A percentile compares a stretch with the other conserved stretches of the same genome.
phyloP scores from a whole-genome alignment of 2,329 filamentous ascomycete genomes.

The Ramularia endophylla region DNA sequence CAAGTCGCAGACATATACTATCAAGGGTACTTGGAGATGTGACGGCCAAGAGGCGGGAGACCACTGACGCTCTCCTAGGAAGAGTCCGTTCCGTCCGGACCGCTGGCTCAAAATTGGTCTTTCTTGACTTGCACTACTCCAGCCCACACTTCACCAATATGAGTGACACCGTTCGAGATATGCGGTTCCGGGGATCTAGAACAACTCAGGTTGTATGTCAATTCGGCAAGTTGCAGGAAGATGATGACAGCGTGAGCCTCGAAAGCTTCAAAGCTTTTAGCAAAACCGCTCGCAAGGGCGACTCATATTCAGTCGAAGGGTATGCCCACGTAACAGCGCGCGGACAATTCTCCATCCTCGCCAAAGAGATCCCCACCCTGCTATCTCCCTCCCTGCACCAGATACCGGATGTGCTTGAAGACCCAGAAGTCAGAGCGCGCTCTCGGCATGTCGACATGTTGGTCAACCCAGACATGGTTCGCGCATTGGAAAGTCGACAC shows the following conservation, averaged over 20 bases:
- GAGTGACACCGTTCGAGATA: too few species aligned
- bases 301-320: constrained; percentile 68
- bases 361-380: constrained; percentile 61
- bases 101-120: constrained; percentile 72
- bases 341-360: constrained; percentile 72
- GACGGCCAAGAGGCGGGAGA: too few species aligned
- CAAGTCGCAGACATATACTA: not conserved
- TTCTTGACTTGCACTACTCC: constrained; percentile 67
- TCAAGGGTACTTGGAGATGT: not conserved
- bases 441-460: constrained; percentile 83
- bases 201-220: constrained; percentile 73
- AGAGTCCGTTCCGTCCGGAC: constrained; percentile 67
- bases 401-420: constrained; percentile 64
- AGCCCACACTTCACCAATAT: not conserved
- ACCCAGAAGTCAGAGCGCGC: constrained; percentile 66
- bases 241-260: constrained; percentile 31
- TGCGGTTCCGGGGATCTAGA: constrained; percentile 47
- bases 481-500: constrained; percentile 68
- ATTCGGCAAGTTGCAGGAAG: constrained; percentile 44
- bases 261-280: constrained; percentile 55
- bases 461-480: constrained; percentile 61
- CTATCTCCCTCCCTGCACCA: constrained; percentile 74
- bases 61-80: constrained; percentile 43
- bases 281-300: constrained; percentile 68
- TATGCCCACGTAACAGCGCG: constrained; percentile 60